phyloP scores from a whole-genome alignment of 352 stramenopile genomes.

The Pythium dissimile region DNA sequence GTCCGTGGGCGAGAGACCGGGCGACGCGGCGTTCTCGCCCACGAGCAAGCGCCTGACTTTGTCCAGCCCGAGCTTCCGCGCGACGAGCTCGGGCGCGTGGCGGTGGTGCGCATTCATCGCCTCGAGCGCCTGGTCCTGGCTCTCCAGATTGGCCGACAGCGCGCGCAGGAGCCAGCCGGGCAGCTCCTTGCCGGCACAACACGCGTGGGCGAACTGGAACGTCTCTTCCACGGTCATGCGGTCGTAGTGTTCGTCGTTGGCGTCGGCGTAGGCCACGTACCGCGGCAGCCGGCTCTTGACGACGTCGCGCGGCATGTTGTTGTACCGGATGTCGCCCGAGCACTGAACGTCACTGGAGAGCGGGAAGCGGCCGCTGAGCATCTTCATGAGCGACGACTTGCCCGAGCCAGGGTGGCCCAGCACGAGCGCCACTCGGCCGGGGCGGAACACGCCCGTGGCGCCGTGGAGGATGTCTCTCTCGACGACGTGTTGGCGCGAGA shows the following conservation, averaged over 20 bases:
- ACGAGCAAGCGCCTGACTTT: conserved; percentile 54
- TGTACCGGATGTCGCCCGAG: conserved; percentile 43
- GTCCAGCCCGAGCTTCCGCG: conserved; percentile 56
- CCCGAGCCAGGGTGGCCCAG: conserved; percentile 40
- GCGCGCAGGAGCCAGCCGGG: conserved; percentile 40
- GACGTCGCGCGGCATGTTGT: conserved; percentile 31
- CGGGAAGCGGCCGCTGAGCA: conserved; percentile 48
- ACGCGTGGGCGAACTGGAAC: conserved; percentile 47
- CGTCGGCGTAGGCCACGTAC: conserved; percentile 48
- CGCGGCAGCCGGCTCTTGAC: conserved; percentile 30
- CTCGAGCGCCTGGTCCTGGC: conserved; percentile 33
- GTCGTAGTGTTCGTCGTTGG: conserved; percentile 40
- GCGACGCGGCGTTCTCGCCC: conserved; percentile 41
- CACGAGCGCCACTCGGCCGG: conserved; percentile 52
- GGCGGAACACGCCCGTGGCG: conserved; percentile 39
- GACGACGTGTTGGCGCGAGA: conserved; percentile 23
- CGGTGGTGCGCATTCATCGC: conserved; percentile 33
- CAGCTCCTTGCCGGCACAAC: conserved; percentile 30
- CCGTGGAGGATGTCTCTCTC: conserved; percentile 49
- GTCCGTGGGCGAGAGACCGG: conserved; percentile 62
- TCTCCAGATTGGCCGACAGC: conserved; percentile 30
- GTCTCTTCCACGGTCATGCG: conserved; percentile 52
- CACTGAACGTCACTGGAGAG: conserved; percentile 41
- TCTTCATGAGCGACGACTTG: conserved; percentile 47
- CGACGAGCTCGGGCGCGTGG: conserved; percentile 36